phyloP scores from a whole-genome alignment of 2,329 filamentous ascomycete species.

The Trichoderma hamatum region DNA sequence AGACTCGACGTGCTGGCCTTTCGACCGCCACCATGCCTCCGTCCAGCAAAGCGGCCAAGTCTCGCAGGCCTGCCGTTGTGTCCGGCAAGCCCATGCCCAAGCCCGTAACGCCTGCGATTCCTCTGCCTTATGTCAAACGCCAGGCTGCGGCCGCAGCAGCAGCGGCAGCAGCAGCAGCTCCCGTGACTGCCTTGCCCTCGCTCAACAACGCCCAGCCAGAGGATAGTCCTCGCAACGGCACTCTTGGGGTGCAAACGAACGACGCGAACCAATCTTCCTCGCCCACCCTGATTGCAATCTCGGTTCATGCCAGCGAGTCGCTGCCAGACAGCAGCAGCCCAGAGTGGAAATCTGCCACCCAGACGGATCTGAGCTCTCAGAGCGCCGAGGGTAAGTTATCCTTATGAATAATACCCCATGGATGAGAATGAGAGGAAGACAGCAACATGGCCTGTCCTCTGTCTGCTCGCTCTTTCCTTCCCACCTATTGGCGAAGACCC shows the following conservation, averaged over 20 bases:
- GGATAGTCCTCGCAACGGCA: neutral
- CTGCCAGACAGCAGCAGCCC: neutral
- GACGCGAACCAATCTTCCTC: slow-evolving; percentile 11
- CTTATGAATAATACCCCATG: neutral
- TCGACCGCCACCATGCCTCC: slow-evolving; percentile 39
- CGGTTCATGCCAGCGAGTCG: slow-evolving; percentile 20
- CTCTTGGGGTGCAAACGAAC: neutral
- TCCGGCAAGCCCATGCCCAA: slow-evolving; percentile 39
- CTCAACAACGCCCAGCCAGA: slow-evolving; percentile 2
- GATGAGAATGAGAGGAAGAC: neutral
- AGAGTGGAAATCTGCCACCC: neutral
- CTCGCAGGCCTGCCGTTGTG: slow-evolving; percentile 34
- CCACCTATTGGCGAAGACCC: neutral
- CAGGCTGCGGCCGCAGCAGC: slow-evolving; percentile 41
- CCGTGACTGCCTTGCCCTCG: slow-evolving; percentile 30
- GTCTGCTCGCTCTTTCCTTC: neutral
- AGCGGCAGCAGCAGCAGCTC: slow-evolving; percentile 38
- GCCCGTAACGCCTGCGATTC: slow-evolving; percentile 45
- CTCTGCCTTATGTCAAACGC: slow-evolving; percentile 45
- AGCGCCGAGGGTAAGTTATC: slow-evolving; percentile 20
- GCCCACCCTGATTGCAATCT: slow-evolving; percentile 7
- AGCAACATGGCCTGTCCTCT: neutral
- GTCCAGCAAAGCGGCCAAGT: slow-evolving; percentile 39
- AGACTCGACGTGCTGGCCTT: slow-evolving; percentile 4
- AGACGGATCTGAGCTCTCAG: slow-evolving; percentile 6